Base-by-base conservation (phyloP, 1,284 basidiomycete genomes). In the Tilletiopsis washingtonensis region DNA sequence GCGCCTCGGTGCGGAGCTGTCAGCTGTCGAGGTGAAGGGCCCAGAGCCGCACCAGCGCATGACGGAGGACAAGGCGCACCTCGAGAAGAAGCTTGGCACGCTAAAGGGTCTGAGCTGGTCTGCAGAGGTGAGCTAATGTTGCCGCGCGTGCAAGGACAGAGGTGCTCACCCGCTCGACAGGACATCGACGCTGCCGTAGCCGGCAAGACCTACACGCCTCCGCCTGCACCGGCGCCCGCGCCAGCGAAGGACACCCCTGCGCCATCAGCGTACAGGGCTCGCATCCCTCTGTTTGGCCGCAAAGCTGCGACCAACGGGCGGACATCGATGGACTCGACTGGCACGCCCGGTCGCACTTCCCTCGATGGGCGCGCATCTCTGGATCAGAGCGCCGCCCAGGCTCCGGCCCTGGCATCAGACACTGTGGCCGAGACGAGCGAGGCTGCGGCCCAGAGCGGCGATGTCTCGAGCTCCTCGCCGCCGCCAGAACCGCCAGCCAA, bases 31-130 rank as follows among this genome's bases (percentile, higher is more conserved):
- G 9, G 48, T 67, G 14, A 48, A 56, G 24, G 56, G 49, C 1
- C 53, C 54, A 12, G 56, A 53, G 3, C 59, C 54, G 6, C 47
- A 54, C 12, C 48, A 54, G 24, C 54, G 57, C 7, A 55, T 70
- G 51, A 45, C 52, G 14, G 43, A 47, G 14, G 67, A 68, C 34
- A 46, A 53, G 3, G 63, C 56, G 11, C 57, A 56, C 29, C 54
- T 72, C 2, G 56, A 54, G 11, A 43, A 51, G 17, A 70, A 64
- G 52, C 50, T 72, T 32, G 53, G 52, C 1, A 51, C 46, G 7
- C 47, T 72, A 24, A 57, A 64, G 50, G 51, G 58, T 25, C 48
- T 61, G 23, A 56, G 61, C 17, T 72, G 65, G 66, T 58, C 57
- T 15, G 58, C 61, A 11, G 57, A 66, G 34, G 47, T 42, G 27